Conservation (phyloP, 2,329 filamentous ascomycete genomes). For the Penicillium expansum region DNA sequence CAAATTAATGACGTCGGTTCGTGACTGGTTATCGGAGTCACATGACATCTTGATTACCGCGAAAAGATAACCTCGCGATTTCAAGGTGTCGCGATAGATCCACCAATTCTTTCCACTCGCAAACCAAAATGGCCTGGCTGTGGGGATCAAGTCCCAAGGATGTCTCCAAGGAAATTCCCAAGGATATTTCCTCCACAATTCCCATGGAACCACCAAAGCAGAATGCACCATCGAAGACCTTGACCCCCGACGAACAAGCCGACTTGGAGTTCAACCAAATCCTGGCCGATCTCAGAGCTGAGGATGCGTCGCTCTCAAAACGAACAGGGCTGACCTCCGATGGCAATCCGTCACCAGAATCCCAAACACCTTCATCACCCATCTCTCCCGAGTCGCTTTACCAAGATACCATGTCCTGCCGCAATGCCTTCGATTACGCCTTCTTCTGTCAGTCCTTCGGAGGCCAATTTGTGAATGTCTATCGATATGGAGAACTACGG, state of each 20-base stretch:
- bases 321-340: not conserved
- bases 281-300: constrained; percentile 47
- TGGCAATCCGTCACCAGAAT: constrained; percentile 2
- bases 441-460: constrained; percentile 92
- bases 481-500: constrained; percentile 76
- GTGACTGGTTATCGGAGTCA: constrained; percentile 1
- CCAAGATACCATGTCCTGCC: constrained; percentile 82
- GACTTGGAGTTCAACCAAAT: constrained; percentile 56
- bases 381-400: constrained; percentile 67
- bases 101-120: constrained; percentile 1
- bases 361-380: constrained; percentile 26
- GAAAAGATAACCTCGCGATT: constrained; percentile 8
- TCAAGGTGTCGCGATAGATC: not conserved
- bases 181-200: constrained; percentile 14
- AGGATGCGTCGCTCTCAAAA: constrained; percentile 18
- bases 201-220: constrained; percentile 17
- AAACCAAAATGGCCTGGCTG: constrained; percentile 47
- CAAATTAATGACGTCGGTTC: constrained; percentile 10
- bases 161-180: constrained; percentile 21
- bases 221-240: constrained; percentile 25
- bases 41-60: constrained; percentile 2
- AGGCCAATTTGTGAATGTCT: constrained; percentile 87
- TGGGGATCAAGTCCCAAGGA: constrained; percentile 36
- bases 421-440: constrained; percentile 83
- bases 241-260: constrained; percentile 49